Evolutionary conservation across 208 protist genomes (phyloP).

Genomic region (Leishmania arabica): DNA sequence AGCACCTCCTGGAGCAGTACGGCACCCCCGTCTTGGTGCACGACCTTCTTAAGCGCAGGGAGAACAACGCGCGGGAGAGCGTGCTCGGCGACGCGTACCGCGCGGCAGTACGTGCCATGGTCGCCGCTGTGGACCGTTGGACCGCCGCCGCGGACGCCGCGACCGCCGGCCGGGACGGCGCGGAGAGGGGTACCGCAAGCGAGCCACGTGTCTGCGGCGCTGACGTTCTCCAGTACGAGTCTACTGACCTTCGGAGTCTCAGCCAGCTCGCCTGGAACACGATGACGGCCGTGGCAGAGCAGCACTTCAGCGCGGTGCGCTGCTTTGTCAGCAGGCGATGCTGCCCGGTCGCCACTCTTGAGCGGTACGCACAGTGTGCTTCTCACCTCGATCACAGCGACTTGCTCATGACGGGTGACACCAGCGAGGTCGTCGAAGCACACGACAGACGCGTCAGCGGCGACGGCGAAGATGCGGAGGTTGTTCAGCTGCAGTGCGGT

Average conservation of each 20-base stretch:
- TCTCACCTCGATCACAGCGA: neutral
- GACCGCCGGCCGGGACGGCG: neutral
- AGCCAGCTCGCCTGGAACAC: slow-evolving; percentile 77
- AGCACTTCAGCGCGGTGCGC: slow-evolving; percentile 37
- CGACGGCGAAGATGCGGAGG: slow-evolving; percentile 1
- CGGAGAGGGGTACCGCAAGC: neutral
- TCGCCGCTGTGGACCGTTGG: slow-evolving; percentile 25
- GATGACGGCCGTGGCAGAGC: slow-evolving; percentile 58
- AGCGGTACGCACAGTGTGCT: neutral
- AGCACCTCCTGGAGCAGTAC: slow-evolving; percentile 90
- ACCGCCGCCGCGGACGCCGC: neutral
- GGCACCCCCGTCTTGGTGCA: slow-evolving; percentile 91
- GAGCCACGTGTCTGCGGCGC: slow-evolving; percentile 1
- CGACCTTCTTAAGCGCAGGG: slow-evolving; percentile 90
- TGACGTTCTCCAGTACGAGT: slow-evolving; percentile 71
- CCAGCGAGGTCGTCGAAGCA: neutral
- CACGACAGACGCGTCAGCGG: neutral
- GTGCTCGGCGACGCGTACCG: slow-evolving; percentile 78
- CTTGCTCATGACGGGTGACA: neutral
- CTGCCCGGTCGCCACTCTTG: neutral
- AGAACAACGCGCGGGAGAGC: slow-evolving; percentile 88
- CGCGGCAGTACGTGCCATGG: slow-evolving; percentile 59
- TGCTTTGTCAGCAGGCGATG: slow-evolving; percentile 49
- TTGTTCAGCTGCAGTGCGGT: slow-evolving; percentile 64
- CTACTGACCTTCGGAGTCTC: slow-evolving; percentile 82